A percentile compares a stretch with the other conserved stretches of the same genome.
Conservation (phyloP, 805 yeast genomes). For the Teunomyces panamensis region DNA sequence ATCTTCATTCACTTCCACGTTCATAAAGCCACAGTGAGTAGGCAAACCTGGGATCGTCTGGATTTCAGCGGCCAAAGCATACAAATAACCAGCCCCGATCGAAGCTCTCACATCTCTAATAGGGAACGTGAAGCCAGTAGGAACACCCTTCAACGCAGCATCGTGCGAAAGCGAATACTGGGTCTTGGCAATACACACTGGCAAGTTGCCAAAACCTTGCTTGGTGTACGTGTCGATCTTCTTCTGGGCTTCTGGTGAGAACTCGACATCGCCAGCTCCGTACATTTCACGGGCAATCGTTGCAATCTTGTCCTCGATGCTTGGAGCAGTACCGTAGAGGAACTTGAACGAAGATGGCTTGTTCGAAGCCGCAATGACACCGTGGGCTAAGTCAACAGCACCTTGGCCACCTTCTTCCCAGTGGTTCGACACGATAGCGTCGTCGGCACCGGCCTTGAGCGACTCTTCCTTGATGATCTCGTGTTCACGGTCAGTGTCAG, state of each 20-base stretch:
- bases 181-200: conserved; percentile 83
- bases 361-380: conserved; percentile 62
- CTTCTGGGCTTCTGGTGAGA: conserved; percentile 64
- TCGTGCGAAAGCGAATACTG: conserved; percentile 84
- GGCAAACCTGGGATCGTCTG: conserved; percentile 86
- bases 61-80: conserved; percentile 82
- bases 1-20: conserved; percentile 74
- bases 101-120: conserved; percentile 76
- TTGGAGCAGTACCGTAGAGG: conserved; percentile 56
- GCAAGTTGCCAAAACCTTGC: conserved; percentile 76
- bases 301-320: conserved; percentile 65
- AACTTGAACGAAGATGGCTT: conserved; percentile 40
- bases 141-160: conserved; percentile 79
- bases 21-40: conserved; percentile 83
- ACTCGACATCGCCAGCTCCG: conserved; percentile 71
- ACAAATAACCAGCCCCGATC: conserved; percentile 81
- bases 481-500: conserved; percentile 68
- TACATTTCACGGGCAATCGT: conserved; percentile 73
- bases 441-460: conserved; percentile 72
- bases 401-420: conserved; percentile 88
- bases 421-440: conserved; percentile 78
- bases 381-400: conserved; percentile 69
- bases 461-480: conserved; percentile 66
- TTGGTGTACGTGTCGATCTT: conserved; percentile 65
- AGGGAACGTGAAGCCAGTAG: conserved; percentile 75